Base-by-base conservation (phyloP, 2,329 filamentous ascomycete species). In the Aspergillus novoparasiticus region DNA sequence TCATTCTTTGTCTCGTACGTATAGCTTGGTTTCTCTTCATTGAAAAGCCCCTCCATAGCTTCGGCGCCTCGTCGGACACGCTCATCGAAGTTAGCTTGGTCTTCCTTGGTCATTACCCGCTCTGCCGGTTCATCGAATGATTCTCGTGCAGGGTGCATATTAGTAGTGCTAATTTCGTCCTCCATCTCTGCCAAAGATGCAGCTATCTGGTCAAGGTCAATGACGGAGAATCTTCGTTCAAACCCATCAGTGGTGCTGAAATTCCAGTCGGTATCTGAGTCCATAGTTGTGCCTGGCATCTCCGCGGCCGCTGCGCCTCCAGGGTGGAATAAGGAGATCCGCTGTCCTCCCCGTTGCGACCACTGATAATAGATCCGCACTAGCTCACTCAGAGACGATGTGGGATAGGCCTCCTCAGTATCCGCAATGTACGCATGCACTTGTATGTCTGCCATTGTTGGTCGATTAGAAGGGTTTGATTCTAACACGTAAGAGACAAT, bases 211-310 rank as follows among this genome's bases (percentile, higher is more conserved):
- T 82, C 77, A 10, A 81, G 66, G 64, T 80, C 76, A 54, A 83
- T 78, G 48, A 82, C 77, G 2, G 82, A 83, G 56, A 83, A 81
- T 39, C 82, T 72, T 61, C 80, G 78, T 65, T 89, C 85, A 66
- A 89, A 89, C 16, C 85, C 83, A 66, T 86, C 85, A 2, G 86
- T 88, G 6, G 86, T 87, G 68, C 86, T 89, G 71, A 89, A 89
- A 62, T 87, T 88, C 87, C 87, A 89, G 65, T 87, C 85, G 46
- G 86, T 84, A 4, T 82, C 79, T 0, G 77, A 71, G 4, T 82
- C 78, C 10, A 59, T 28, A 30, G 80, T 77, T 14, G 71, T 69
- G 41, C 79, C 80, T 32, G 83, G 81, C 34, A 83, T 75, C 63
- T 85, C 82, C 36, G 87, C 86, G 14, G 83, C 83, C 19, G 81